A percentile compares a stretch with the other conserved stretches of the same genome.
These are phyloP conservation scores for Globisporangium spinosum DNA, from an alignment of 352 stramenopile genomes.

Conservation along the genomic window DNA sequence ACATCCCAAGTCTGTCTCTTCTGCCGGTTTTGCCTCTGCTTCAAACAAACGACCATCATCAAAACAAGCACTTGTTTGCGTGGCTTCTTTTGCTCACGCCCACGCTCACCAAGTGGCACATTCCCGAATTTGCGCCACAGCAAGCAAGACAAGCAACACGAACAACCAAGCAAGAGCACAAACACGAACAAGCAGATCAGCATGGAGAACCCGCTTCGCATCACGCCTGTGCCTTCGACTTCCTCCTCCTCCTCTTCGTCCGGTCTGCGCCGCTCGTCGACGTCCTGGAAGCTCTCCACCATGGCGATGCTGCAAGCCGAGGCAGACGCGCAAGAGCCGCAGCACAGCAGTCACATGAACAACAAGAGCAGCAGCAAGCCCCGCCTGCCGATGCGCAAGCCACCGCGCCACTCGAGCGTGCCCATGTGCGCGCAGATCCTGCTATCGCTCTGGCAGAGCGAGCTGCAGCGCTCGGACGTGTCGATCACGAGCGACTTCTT, in stretches of 20 bases:
- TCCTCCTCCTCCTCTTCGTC: constrained; percentile 13
- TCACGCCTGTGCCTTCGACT: constrained; percentile 27
- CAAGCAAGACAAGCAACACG: background rate
- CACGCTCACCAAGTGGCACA: constrained; percentile 10
- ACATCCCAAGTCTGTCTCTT: constrained; percentile 12
- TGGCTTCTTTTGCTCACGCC: constrained; percentile 1
- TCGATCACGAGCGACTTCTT: constrained; percentile 17
- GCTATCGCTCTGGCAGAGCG: constrained; percentile 59
- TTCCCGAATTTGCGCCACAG: constrained; percentile 14
- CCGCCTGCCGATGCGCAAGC: constrained; percentile 38
- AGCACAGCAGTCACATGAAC: constrained; percentile 6
- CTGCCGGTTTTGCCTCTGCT: constrained; percentile 7
- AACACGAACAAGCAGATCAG: constrained; percentile 1
- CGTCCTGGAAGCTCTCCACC: constrained; percentile 41
- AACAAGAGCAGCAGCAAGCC: constrained; percentile 18
- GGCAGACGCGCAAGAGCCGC: constrained; percentile 3
- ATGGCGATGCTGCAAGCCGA: constrained; percentile 46
- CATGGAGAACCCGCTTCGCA: constrained; percentile 38
- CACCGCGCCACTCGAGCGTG: constrained; percentile 58
- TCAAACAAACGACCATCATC: constrained; percentile 10
- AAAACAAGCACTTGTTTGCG: background rate
- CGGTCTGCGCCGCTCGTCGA: constrained; percentile 50
- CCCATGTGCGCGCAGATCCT: constrained; percentile 68
- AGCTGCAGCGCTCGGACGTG: constrained; percentile 56
- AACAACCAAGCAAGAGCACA: background rate